Base-by-base conservation (phyloP, 2,329 filamentous ascomycete species). In the Exophiala dermatitidis region DNA sequence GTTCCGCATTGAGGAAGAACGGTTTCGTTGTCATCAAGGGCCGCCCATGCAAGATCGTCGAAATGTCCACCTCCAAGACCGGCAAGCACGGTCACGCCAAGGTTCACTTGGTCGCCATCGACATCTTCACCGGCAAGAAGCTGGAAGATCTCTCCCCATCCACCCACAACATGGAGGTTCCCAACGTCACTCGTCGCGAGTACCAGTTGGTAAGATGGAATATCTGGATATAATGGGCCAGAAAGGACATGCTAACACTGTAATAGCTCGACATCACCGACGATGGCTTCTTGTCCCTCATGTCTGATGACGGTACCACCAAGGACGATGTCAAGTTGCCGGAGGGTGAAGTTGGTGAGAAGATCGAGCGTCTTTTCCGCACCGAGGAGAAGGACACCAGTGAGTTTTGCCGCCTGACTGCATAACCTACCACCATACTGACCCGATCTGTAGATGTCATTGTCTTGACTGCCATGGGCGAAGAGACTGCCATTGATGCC, bases 21-120 rank as follows among this genome's bases (percentile, higher is more conserved):
- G 91, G 93, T 65, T 86, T 87, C 82, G 93, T 98, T 75, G 85
- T 91, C 74, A 97, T 98, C 55, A 98, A 98, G 86, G 79, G 81
- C 77, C 93, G 93, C 69, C 94, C 93, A 69, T 98, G 93, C 90
- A 98, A 97, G 88, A 98, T 98, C 69, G 88, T 97, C 76, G 93
- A 98, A 72, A 98, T 98, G 94, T 95, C 90, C 67, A 98, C 93
- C 80, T 98, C 93, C 76, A 98, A 98, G 90, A 98, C 93, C 66
- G 93, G 93, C 79, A 98, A 98, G 89, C 93, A 98, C 87, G 93
- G 93, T 76, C 94, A 98, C 88, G 93, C 93, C 79, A 98, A 98
- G 86, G 93, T 98, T 74, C 91, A 98, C 79, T 80, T 98, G 68
- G 86, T 96, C 70, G 93, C 90, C 72, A 84, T 94, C 74, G 93